These are phyloP conservation scores for Trichocladium uniseriatum DNA, from an alignment of 495 filamentous ascomycete genomes.

Conservation along the genomic window DNA sequence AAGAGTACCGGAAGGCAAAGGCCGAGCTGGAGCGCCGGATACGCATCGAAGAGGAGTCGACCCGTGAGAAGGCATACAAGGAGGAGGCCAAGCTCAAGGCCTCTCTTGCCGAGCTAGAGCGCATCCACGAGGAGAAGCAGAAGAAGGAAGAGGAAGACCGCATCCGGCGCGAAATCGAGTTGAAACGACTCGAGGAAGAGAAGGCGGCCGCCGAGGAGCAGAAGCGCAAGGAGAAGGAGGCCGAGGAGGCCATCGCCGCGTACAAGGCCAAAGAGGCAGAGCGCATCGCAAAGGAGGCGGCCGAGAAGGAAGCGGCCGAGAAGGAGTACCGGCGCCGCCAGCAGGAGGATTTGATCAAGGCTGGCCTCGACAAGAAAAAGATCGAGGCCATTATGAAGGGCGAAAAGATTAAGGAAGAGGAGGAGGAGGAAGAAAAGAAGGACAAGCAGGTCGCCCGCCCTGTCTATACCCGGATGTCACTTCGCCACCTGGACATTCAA, in stretches of 20 bases:
- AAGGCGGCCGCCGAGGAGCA: slow-evolving; percentile 36
- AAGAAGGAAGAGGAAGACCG: slow-evolving; percentile 38
- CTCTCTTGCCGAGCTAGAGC: slow-evolving; percentile 38
- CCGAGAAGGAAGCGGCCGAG: slow-evolving; percentile 40
- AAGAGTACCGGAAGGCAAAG: slow-evolving; percentile 26
- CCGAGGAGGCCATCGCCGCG: slow-evolving; percentile 46
- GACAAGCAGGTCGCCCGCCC: slow-evolving; percentile 29
- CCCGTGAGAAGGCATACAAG: slow-evolving; percentile 32
- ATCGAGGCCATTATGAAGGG: slow-evolving; percentile 46
- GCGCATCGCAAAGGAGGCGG: slow-evolving; percentile 34
- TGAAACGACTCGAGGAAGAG: slow-evolving; percentile 51
- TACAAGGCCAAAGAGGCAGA: slow-evolving; percentile 48
- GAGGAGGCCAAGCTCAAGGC: slow-evolving; percentile 38
- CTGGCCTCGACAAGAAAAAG: slow-evolving; percentile 43
- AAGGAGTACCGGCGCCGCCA: slow-evolving; percentile 42
- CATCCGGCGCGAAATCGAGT: slow-evolving; percentile 42
- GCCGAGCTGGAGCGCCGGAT: slow-evolving; percentile 20
- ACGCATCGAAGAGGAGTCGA: slow-evolving; percentile 33
- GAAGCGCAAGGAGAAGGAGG: slow-evolving; percentile 40
- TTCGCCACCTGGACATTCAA: slow-evolving; percentile 47
- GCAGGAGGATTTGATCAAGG: slow-evolving; percentile 40
- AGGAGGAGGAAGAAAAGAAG: slow-evolving; percentile 22
- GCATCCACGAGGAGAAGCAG: slow-evolving; percentile 35
- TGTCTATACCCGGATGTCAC: slow-evolving; percentile 49
- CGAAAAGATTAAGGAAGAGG: slow-evolving; percentile 36